Evolutionary conservation across 208 protist species (phyloP), one percentile per base, ranked within the genome.

Genomic region (Leptomonas seymouri): DNA sequence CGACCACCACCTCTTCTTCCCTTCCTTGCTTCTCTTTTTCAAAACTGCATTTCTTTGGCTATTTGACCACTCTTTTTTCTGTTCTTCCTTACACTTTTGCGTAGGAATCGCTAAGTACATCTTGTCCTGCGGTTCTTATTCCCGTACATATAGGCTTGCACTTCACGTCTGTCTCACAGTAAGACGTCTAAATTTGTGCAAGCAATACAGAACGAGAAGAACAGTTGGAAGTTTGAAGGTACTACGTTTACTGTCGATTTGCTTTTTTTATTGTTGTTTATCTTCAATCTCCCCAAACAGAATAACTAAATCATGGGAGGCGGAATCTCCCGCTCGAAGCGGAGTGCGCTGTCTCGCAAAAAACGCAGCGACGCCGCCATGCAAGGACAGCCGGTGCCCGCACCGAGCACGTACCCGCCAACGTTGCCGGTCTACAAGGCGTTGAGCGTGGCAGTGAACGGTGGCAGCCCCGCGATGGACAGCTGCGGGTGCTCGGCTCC

Each of bases 221-320:
- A 39, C 34, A 3, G 34, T 39, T n/a, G n/a, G n/a, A n/a, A n/a
- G n/a, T n/a, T n/a, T n/a, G n/a, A n/a, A n/a, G n/a, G 49, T 30
- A 30, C 30, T 30, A 3, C n/a, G 21, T 16, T 54, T 54, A 30
- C 25, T 54, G 15, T 2, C 34, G 3, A 39, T 2, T 15, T 31
- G 6, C 18, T 61, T 20, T 57, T 71, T 64, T 45, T 55, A 36
- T 54, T 41, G 11, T 28, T n/a, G 30, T 44, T 59, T 41, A 9
- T 46, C 31, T 63, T 16, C 1, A 18, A 8, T 51, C 34, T 6
- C 31, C 31, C 21, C 15, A 23, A 27, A 21, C 30, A 21, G 7
- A 3, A 4, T n/a, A 54, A 20, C 36, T 11, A 28, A 46, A 12
- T 41, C 16, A 77, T 77, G 71, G 71, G 64, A 42, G 36, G 58